Conservation (phyloP, 2,329 filamentous ascomycete genomes). For the Truncatella angustata region DNA sequence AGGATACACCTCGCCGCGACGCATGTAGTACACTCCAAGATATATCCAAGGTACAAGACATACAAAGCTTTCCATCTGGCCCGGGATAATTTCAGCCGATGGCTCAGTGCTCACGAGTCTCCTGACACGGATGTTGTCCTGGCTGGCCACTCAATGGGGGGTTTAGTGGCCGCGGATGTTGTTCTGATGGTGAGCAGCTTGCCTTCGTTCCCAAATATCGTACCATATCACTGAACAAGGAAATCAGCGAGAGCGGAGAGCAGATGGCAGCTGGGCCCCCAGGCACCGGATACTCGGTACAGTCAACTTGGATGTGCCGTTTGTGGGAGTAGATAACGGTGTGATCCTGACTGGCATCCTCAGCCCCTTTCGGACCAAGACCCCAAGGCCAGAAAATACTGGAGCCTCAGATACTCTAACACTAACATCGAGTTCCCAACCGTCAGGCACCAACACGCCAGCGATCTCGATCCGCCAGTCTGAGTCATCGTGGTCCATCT, state of each 20-base stretch:
- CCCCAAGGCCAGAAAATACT: no score
- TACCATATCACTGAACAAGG: not conserved
- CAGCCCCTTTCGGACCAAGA: conserved; percentile 66
- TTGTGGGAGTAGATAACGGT: conserved; percentile 84
- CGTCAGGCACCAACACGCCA: no score
- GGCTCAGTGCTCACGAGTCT: conserved; percentile 76
- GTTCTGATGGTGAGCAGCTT: conserved; percentile 65
- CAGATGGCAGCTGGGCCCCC: conserved; percentile 26
- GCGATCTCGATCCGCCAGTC: not conserved
- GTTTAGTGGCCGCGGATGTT: conserved; percentile 77
- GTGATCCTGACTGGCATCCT: conserved; percentile 77
- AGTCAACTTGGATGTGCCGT: conserved; percentile 81
- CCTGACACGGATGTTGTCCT: conserved; percentile 74
- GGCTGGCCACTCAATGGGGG: conserved; percentile 88
- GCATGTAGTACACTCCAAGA: conserved; percentile 82
- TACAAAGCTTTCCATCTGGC: conserved; percentile 71
- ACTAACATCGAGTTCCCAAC: no score
- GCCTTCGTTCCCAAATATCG: conserved; percentile 16
- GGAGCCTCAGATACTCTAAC: conserved; percentile 17
- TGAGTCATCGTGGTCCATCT: no score
- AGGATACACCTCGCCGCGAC: conserved; percentile 65
- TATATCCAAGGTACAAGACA: conserved; percentile 78
- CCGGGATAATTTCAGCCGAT: conserved; percentile 77
- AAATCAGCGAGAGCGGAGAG: not conserved
- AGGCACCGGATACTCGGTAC: conserved; percentile 77